Percentiles rank a stretch among this genome's conserved stretches.
Conservation (phyloP, 148 eudicot species). For the Pouteria glomerata region DNA sequence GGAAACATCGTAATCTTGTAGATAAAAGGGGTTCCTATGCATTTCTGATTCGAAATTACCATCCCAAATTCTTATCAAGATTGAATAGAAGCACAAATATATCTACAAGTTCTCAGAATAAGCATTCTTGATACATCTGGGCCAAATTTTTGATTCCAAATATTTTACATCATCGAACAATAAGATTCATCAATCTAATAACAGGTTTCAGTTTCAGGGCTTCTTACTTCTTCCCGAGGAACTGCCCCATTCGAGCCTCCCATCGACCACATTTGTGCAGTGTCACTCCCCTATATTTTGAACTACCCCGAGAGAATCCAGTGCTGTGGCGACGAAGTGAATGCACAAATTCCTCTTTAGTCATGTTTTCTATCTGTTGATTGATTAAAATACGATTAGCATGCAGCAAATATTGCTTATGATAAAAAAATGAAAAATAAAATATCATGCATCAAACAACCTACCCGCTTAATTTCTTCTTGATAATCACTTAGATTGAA, state of each 20-base stretch:
- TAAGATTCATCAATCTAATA: too few relatives aligned
- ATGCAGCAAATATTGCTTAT: not conserved
- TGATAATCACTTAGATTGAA: slow-evolving; percentile 60
- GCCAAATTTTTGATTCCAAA: too few relatives aligned
- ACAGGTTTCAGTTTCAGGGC: not conserved
- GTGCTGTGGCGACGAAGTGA: slow-evolving; percentile 79
- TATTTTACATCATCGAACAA: too few relatives aligned
- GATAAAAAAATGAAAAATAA: not conserved
- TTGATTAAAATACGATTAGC: not conserved
- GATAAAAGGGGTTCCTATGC: slow-evolving; percentile 34
- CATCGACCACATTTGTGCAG: slow-evolving; percentile 87
- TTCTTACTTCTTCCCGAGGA: slow-evolving; percentile 72
- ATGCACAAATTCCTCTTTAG: slow-evolving; percentile 86
- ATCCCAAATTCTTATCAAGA: slow-evolving; percentile 2
- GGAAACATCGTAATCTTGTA: slow-evolving; percentile 44
- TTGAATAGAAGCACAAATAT: too few relatives aligned
- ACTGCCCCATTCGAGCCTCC: slow-evolving; percentile 90
- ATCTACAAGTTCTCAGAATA: too few relatives aligned
- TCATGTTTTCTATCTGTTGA: slow-evolving; percentile 47
- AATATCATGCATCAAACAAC: not conserved
- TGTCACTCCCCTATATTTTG: slow-evolving; percentile 76
- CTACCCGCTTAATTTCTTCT: slow-evolving; percentile 77
- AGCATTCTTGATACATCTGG: too few relatives aligned
- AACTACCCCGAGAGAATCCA: slow-evolving; percentile 71
- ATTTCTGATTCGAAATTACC: slow-evolving; percentile 8